Evolutionary conservation across 163 green algal species (phyloP).

Genomic region (Scenedesmus sp.): DNA sequence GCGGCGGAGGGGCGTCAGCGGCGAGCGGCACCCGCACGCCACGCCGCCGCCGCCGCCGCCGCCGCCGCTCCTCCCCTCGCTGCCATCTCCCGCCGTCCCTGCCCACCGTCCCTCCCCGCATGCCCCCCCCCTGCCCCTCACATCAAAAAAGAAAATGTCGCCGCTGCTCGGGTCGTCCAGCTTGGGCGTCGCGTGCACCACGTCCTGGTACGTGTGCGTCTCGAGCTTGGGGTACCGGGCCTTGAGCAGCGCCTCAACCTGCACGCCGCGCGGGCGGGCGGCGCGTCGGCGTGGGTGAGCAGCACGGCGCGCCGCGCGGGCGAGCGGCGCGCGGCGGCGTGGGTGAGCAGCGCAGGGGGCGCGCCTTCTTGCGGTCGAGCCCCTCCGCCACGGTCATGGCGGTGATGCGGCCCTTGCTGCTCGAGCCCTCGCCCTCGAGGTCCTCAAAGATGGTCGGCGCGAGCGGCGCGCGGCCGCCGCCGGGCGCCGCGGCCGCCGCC

Average conservation of each 20-base stretch:
- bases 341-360: too few relatives aligned
- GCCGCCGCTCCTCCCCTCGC: not conserved
- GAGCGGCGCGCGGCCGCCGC: not conserved
- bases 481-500: not conserved
- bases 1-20: not conserved
- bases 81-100: too few relatives aligned
- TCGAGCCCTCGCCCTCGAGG: constrained; percentile 14
- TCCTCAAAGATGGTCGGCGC: constrained; percentile 22
- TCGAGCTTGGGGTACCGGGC: constrained; percentile 39
- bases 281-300: too few relatives aligned
- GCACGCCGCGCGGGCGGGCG: too few relatives aligned
- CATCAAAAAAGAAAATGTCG: constrained; percentile 48
- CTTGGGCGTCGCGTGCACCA: constrained; percentile 42
- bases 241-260: constrained; percentile 27
- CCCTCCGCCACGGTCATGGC: constrained; percentile 41
- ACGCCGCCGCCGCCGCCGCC: not conserved
- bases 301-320: too few relatives aligned
- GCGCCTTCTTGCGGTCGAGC: constrained; percentile 21
- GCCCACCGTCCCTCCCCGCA: too few relatives aligned
- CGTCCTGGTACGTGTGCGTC: constrained; percentile 40
- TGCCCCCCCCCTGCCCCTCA: constrained; percentile 10
- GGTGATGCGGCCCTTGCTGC: constrained; percentile 24
- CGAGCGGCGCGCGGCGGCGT: too few relatives aligned
- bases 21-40: too few relatives aligned
- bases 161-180: constrained; percentile 43